phyloP scores from a whole-genome alignment of 176 grass and related monocot genomes.

The Avena insularis region DNA sequence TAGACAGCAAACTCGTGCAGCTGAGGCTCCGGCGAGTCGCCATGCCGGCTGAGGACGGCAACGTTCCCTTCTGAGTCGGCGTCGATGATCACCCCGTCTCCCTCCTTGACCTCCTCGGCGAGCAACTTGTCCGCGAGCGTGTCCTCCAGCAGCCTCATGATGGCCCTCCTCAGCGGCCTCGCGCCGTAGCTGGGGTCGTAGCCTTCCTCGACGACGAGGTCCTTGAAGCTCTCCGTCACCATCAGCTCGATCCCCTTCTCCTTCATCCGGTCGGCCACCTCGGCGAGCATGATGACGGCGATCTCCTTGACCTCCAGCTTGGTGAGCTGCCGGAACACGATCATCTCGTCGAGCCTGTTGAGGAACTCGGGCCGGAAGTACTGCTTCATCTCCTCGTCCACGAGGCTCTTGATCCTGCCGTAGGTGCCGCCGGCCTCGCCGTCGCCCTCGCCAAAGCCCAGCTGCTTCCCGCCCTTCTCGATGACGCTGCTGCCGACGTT shows the following conservation, averaged over 20 bases:
- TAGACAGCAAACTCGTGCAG: neutral
- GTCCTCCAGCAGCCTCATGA: constrained; percentile 91
- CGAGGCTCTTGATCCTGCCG: constrained; percentile 84
- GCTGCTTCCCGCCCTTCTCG: constrained; percentile 81
- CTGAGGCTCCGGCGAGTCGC: constrained; percentile 49
- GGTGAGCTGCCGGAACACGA: constrained; percentile 90
- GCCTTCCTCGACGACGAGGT: constrained; percentile 82
- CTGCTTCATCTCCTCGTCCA: constrained; percentile 87
- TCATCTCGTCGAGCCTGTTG: constrained; percentile 90
- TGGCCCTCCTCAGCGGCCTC: constrained; percentile 70
- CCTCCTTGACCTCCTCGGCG: constrained; percentile 68
- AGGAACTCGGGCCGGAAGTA: constrained; percentile 92
- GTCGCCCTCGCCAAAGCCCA: constrained; percentile 71
- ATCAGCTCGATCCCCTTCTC: constrained; percentile 72
- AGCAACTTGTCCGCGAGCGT: constrained; percentile 77
- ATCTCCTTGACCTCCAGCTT: constrained; percentile 91
- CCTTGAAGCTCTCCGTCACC: constrained; percentile 86
- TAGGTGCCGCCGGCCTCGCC: constrained; percentile 81
- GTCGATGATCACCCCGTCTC: constrained; percentile 72
- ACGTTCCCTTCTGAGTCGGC: constrained; percentile 68
- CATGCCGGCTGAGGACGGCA: constrained; percentile 55
- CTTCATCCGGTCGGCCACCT: constrained; percentile 65
- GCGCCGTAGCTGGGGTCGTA: constrained; percentile 86
- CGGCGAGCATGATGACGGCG: constrained; percentile 77
- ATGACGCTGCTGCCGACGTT: constrained; percentile 97